Evolutionary conservation across 2,329 filamentous ascomycete species (phyloP).

Genomic region (Cladophialophora carrionii): DNA sequence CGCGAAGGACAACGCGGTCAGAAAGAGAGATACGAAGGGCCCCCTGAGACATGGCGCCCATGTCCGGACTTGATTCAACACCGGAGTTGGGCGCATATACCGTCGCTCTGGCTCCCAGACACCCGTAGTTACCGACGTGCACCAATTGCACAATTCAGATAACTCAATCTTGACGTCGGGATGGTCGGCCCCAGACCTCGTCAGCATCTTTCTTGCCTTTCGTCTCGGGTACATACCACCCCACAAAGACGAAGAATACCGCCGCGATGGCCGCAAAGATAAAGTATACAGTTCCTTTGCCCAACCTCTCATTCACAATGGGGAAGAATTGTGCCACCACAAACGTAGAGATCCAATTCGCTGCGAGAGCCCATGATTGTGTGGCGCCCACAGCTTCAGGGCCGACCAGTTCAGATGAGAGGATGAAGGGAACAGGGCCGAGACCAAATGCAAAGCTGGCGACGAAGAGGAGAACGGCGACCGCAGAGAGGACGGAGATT

Average conservation of each 20-base stretch:
- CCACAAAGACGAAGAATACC: slow-evolving; percentile 72
- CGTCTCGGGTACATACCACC: slow-evolving; percentile 79
- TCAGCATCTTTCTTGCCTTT: slow-evolving; percentile 80
- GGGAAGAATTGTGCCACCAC: slow-evolving; percentile 95
- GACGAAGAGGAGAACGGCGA: slow-evolving; percentile 84
- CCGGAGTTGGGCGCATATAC: not conserved
- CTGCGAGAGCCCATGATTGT: slow-evolving; percentile 83
- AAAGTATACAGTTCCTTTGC: slow-evolving; percentile 83
- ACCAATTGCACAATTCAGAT: not conserved
- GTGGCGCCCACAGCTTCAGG: slow-evolving; percentile 89
- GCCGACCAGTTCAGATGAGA: slow-evolving; percentile 86
- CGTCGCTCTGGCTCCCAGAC: not conserved
- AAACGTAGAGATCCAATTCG: slow-evolving; percentile 90
- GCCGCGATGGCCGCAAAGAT: slow-evolving; percentile 79
- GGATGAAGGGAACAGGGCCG: slow-evolving; percentile 91
- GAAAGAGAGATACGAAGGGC: not conserved
- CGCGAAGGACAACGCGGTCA: not conserved
- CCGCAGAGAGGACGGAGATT: slow-evolving; percentile 73
- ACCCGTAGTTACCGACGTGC: not conserved
- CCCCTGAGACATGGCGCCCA: not conserved
- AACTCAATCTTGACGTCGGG: slow-evolving; percentile 32
- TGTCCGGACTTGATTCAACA: not conserved
- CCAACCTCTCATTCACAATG: slow-evolving; percentile 74
- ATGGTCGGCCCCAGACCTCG: slow-evolving; percentile 80
- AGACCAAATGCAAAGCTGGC: slow-evolving; percentile 87